A percentile compares a stretch with the other conserved stretches of the same genome.
Conservation (phyloP, 306 rosid species). For the Pyrus betulifolia region DNA sequence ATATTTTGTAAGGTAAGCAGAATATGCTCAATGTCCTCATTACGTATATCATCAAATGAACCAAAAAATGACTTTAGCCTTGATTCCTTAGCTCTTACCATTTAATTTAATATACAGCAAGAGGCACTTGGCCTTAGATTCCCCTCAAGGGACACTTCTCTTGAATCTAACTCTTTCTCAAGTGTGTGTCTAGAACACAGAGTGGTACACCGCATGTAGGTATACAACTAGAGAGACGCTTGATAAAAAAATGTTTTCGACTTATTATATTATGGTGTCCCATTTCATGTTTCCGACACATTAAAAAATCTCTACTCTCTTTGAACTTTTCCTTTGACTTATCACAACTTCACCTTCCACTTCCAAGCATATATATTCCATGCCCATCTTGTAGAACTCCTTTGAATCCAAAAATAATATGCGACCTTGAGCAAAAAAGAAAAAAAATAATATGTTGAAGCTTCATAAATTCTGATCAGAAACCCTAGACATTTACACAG, state of each 20-base stretch:
- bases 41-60: background rate
- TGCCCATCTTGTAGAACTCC: background rate
- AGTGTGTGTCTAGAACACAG: too few species aligned
- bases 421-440: background rate
- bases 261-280: too few species aligned
- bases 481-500: background rate
- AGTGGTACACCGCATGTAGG: too few species aligned
- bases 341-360: background rate
- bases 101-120: constrained; percentile 9
- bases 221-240: too few species aligned
- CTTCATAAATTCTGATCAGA: background rate
- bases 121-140: constrained; percentile 38
- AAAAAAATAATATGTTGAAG: background rate
- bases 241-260: too few species aligned
- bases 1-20: background rate
- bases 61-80: background rate
- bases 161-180: background rate
- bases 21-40: constrained; percentile 7
- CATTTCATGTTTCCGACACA: too few species aligned
- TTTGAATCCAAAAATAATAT: background rate
- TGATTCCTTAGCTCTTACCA: background rate
- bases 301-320: background rate
- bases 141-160: constrained; percentile 31
- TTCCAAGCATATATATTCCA: background rate
- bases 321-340: background rate